Evolutionary conservation across 2,329 filamentous ascomycete genomes (phyloP).

Genomic region (Calcarisporium arbuscula): DNA sequence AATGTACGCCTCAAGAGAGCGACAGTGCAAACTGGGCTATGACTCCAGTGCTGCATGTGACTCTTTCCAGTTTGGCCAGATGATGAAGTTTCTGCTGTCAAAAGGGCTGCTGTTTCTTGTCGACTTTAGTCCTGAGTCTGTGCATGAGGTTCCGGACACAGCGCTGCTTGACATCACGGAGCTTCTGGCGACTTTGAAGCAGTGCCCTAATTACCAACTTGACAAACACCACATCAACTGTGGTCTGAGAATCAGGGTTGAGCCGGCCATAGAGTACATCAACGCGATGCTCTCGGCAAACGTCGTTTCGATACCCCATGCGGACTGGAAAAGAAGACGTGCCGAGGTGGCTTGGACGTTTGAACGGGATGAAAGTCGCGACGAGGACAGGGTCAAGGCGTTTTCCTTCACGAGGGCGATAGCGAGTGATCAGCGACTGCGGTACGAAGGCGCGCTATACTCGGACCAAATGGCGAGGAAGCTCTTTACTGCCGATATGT

Average conservation of each 20-base stretch:
- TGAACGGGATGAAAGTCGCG: conserved; percentile 10
- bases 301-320: conserved; percentile 36
- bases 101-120: conserved; percentile 55
- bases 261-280: conserved; percentile 61
- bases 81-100: conserved; percentile 62
- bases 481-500: conserved; percentile 50
- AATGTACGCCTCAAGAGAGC: conserved; percentile 59
- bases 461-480: conserved; percentile 43
- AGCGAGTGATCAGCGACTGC: conserved; percentile 42
- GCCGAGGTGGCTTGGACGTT: conserved; percentile 33
- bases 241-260: conserved; percentile 57
- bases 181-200: conserved; percentile 53
- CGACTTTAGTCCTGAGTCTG: conserved; percentile 45
- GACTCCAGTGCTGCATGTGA: conserved; percentile 67
- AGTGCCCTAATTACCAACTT: conserved; percentile 67
- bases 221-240: conserved; percentile 70
- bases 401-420: conserved; percentile 48
- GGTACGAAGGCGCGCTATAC: conserved; percentile 42
- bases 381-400: conserved; percentile 11
- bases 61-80: conserved; percentile 72
- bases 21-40: conserved; percentile 69
- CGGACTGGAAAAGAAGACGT: conserved; percentile 39
- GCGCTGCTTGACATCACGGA: conserved; percentile 56
- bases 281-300: conserved; percentile 47
- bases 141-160: conserved; percentile 37